Base-by-base conservation (phyloP, 2,329 filamentous ascomycete genomes). In the Fusarium denticulatum region DNA sequence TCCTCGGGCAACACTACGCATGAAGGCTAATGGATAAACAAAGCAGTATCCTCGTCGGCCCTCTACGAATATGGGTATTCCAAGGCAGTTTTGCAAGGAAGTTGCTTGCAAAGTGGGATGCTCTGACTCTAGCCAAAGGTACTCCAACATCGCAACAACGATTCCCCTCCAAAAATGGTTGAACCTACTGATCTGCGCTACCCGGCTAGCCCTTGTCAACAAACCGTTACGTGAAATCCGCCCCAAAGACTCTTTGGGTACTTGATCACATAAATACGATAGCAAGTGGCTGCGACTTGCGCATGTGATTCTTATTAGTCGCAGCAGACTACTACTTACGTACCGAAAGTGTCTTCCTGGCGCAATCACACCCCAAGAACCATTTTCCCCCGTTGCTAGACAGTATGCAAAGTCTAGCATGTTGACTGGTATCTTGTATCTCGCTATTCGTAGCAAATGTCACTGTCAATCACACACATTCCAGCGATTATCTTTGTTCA, bases 281-380 rank as follows among this genome's bases (percentile, higher is more conserved):
- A 52, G 28, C 43, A 37, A 58, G 45, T 52, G 37, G 20, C 18
- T 40, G 46, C 34, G 9, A 64, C 32, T 46, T 69, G 18, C 30
- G 46, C 65, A 67, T 73, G 70, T 73, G 65, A 73, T 73, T 36
- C 30, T 50, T 43, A 32, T 37, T 20, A 37, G 37, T 39, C 40
- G 40, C 42, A 42, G 46, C 67, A 62, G 50, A 65, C 37, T 50
- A 20, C 46, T 34, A 26, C 50, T 39, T 60, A n/a, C 47, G 15
- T 56, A 56, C 56, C 43, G 55, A 52, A 20, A 40, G 40, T 34
- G 32, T 37, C 24, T 42, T 30, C n/a, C n/a, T 42, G 46, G 28
- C 55, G 16, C 28, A 24, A 28, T 52, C n/a, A 24, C 56, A 36
- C 43, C 34, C 52, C n/a, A 22, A 32, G 28, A 30, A 26, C 4